Evolutionary conservation across 768 basidiomycete species (phyloP).

Genomic region (Rhizopogon sp.): DNA sequence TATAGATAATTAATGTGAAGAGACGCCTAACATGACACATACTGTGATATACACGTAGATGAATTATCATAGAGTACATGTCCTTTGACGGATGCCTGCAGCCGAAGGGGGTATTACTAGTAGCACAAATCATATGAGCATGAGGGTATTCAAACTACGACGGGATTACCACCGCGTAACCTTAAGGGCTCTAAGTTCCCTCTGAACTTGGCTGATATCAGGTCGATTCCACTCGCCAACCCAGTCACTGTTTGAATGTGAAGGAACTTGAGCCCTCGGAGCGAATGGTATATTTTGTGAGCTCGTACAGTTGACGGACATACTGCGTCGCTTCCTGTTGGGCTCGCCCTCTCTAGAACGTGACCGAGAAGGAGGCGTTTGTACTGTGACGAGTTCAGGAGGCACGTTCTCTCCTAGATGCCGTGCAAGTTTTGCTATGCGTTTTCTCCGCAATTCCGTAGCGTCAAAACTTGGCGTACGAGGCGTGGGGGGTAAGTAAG

Average conservation of each 20-base stretch:
- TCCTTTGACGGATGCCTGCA: conserved; percentile 16
- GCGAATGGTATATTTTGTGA: background rate
- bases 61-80: background rate
- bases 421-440: conserved; percentile 53
- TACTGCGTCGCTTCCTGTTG: conserved; percentile 7
- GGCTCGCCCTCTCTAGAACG: background rate
- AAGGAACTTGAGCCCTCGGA: background rate
- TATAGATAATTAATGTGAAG: background rate
- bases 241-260: conserved; percentile 20
- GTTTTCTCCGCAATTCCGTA: conserved; percentile 36
- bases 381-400: conserved; percentile 43
- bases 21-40: conserved; percentile 8
- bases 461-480: conserved; percentile 18
- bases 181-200: conserved; percentile 27
- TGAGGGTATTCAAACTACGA: background rate
- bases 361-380: background rate
- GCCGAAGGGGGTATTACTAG: background rate
- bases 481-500: conserved; percentile 13
- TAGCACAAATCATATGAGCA: background rate
- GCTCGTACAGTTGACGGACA: conserved; percentile 9
- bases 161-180: background rate
- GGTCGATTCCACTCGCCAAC: conserved; percentile 37
- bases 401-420: conserved; percentile 59
- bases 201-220: conserved; percentile 35
- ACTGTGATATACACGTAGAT: background rate